Base-by-base conservation (phyloP, 768 basidiomycete genomes). In the Ephemerocybe angulata region DNA sequence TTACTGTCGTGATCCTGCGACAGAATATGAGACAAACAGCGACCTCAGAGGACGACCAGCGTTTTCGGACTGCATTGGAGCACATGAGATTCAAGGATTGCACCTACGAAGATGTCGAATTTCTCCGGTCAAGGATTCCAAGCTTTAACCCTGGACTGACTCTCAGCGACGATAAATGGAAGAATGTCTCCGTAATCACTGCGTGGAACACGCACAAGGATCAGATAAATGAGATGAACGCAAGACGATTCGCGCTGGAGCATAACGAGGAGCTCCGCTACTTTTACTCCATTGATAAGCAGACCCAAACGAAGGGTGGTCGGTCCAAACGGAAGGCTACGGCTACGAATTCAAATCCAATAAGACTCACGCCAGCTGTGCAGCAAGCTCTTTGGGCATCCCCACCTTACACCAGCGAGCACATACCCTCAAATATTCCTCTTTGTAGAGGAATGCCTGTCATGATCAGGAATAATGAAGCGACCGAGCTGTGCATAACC, bases 391-490 rank as follows among this genome's bases (percentile, higher is more conserved):
- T 52, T 3, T 50, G 58, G 60, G 37, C 52, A n/a, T 43, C 61
- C 6, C 11, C 41, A 15, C 46, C 52, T 5, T 30, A 24, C 4
- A 55, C 48, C 15, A 52, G 53, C 15, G 53, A 69, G 21, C 50
- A 59, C 42, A 54, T 65, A 19, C 62, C 70, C 29, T 65, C 61
- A 1, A 67, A 69, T 35, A 52, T 76, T 1, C 53, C 60, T 1
- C 33, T 71, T 12, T 70, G 68, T 58, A 21, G 61, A 30, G 70
- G 69, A 0, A 58, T 71, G 54, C 74, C 73, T n/a, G 63, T 72
- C 1, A 68, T 71, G 57, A 68, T 72, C 12, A 38, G 62, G 40
- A 29, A 63, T 35, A 72, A 71, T 57, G 42, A 54, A 53, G 71
- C 70, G 4, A 71, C 71, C 8, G 66, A 70, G 35, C 50, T 69